A percentile compares a stretch with the other conserved stretches of the same genome.
These are phyloP conservation scores for Gliomastix tumulicola DNA, from an alignment of 2,329 filamentous ascomycete species.

Conservation along the genomic window DNA sequence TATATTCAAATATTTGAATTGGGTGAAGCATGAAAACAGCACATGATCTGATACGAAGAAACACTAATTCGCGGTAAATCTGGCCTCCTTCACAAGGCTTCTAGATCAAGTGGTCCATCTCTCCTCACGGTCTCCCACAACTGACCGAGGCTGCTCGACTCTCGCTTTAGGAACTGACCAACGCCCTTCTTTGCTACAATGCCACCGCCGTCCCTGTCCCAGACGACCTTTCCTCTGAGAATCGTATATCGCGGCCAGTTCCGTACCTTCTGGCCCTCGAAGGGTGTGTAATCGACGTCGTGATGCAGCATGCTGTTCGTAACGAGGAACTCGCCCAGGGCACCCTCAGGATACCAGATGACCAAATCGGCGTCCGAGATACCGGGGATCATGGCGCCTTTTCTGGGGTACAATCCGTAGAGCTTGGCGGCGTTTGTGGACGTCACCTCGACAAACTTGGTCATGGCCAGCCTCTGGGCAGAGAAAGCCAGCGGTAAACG, in stretches of 20 bases:
- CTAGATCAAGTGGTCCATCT: conserved; percentile 2
- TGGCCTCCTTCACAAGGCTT: not conserved
- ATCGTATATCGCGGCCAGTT: conserved; percentile 59
- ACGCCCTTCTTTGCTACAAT: conserved; percentile 38
- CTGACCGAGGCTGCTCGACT: not conserved
- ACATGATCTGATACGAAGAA: no score
- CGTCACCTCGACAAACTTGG: conserved; percentile 47
- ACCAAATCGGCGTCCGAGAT: conserved; percentile 48
- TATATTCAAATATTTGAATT: no score
- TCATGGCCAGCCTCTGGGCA: conserved; percentile 29
- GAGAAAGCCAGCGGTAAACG: conserved; percentile 38
- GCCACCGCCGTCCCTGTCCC: conserved; percentile 46
- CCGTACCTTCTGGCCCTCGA: conserved; percentile 45
- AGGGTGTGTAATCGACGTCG: conserved; percentile 56
- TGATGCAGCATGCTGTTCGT: conserved; percentile 51
- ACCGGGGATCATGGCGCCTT: conserved; percentile 43
- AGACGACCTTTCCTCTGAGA: conserved; percentile 50
- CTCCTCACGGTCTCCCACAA: conserved; percentile 3
- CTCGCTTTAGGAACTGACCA: conserved; percentile 39
- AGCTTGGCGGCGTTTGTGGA: conserved; percentile 49
- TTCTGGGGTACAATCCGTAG: conserved; percentile 44
- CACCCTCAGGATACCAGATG: conserved; percentile 46
- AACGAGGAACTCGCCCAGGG: conserved; percentile 25
- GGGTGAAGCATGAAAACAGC: no score
- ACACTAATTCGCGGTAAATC: not conserved